Evolutionary conservation across 2,329 filamentous ascomycete genomes (phyloP).

Genomic region (Phaeoacremonium minimum): DNA sequence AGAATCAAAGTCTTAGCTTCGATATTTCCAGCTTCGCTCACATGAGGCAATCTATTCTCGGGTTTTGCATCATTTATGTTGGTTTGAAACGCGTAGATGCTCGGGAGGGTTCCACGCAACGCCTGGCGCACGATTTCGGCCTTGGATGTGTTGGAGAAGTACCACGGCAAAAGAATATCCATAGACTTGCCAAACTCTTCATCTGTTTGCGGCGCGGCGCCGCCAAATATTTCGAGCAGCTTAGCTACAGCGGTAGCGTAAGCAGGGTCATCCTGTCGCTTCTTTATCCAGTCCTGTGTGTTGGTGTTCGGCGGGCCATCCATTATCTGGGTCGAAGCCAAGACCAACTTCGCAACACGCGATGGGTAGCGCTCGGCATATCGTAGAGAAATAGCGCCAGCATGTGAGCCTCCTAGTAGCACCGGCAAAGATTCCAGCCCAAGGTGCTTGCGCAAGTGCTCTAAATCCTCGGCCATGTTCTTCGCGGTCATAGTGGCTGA

Average conservation of each 20-base stretch:
- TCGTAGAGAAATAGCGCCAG: constrained; percentile 1
- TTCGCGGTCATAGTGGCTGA: neutral
- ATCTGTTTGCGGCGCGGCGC: constrained; percentile 1
- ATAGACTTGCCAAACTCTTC: neutral
- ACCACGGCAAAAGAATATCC: constrained; percentile 4
- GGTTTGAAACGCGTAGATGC: neutral
- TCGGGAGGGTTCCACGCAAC: neutral
- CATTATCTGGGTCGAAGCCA: constrained; percentile 1
- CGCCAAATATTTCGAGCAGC: neutral
- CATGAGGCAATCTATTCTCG: neutral
- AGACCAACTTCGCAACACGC: constrained; percentile 1
- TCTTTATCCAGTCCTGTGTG: neutral
- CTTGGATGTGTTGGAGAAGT: constrained; percentile 1
- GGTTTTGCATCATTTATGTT: neutral
- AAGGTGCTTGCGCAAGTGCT: constrained; percentile 1
- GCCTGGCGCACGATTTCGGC: neutral
- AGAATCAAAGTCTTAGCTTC: constrained; percentile 1
- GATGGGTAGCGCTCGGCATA: constrained; percentile 2
- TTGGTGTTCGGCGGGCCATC: neutral
- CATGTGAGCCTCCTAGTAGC: neutral
- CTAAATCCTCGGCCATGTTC: constrained; percentile 1
- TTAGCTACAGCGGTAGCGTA: constrained; percentile 1
- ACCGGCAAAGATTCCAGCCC: constrained; percentile 1
- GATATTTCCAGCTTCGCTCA: neutral
- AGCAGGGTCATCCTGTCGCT: constrained; percentile 1